Evolutionary conservation across 163 green algal genomes (phyloP), one percentile per base, ranked within the genome.

Genomic region (Scenedesmus sp.): DNA sequence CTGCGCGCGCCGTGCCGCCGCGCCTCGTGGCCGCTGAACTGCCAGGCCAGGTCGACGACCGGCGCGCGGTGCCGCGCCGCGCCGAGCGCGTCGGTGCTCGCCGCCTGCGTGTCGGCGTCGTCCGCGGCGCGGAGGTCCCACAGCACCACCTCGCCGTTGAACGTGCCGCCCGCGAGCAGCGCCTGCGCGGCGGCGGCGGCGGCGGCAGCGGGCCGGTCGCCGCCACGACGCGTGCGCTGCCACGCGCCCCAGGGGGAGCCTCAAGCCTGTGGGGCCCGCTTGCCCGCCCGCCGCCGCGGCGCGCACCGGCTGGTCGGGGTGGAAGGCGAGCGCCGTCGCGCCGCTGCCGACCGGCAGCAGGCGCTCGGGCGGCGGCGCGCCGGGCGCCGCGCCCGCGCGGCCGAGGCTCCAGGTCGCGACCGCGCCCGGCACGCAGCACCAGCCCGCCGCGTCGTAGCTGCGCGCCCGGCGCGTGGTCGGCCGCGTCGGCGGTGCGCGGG

Each of bases 351-450:
- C 76, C 24, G 89, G 81, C 28, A 93, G 80, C 18, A 58, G 57
- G 3, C 77, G 15, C 29, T 91, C 86, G 11, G 89, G 84, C 20
- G 4, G 22, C 6, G 10, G 22, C 50, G 4, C 18, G 50, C 50
- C 24, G 18, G n/a, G 4, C 10, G 50, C 50, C 50, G 22, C 50
- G 5, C 77, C 82, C 29, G 83, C 47, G 0, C 86, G 74, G 2
- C 63, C 84, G 26, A 94, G 84, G 78, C 92, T 92, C 89, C 89
- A 94, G 9, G 79, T 86, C 24, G 56, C 79, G 51, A 94, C 63
- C 15, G 65, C 75, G 11, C 89, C 89, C 2, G 84, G 84, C 29
- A 84, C 50, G 1, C 57, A 75, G 62, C 86, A 92, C 89, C 89
- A 94, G 33, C 89, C 89, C 39, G 63, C 58, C 20, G 91, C 75